Conservation (phyloP, 768 basidiomycete species). For the Collybia sordida region DNA sequence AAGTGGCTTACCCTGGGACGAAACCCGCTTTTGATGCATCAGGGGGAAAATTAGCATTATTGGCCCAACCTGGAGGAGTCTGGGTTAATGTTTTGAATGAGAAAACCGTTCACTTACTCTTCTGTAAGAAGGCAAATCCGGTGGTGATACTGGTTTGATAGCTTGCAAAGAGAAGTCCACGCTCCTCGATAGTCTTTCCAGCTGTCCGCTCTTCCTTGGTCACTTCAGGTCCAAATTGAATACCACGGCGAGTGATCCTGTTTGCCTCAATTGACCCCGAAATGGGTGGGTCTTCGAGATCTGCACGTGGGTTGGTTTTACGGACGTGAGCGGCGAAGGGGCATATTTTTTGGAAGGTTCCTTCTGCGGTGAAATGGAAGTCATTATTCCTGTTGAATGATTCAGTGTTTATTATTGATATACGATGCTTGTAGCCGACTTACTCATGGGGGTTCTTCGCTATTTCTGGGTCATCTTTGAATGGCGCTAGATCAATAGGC, state of each 20-base stretch:
- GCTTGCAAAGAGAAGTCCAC: slow-evolving; percentile 46
- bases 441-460: slow-evolving; percentile 35
- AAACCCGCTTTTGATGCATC: slow-evolving; percentile 21
- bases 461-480: slow-evolving; percentile 38
- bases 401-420: slow-evolving; percentile 6
- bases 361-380: slow-evolving; percentile 37
- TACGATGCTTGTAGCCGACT: slow-evolving; percentile 9
- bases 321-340: slow-evolving; percentile 51
- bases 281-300: slow-evolving; percentile 28
- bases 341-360: slow-evolving; percentile 35
- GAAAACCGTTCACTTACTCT: slow-evolving; percentile 23
- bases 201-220: slow-evolving; percentile 32
- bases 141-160: slow-evolving; percentile 40
- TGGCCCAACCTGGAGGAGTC: slow-evolving; percentile 33
- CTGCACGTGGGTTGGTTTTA: slow-evolving; percentile 46
- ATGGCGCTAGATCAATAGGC: slow-evolving; percentile 44
- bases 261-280: slow-evolving; percentile 20
- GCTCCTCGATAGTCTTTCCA: slow-evolving; percentile 41
- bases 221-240: slow-evolving; percentile 54
- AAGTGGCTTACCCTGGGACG: slow-evolving; percentile 26
- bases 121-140: slow-evolving; percentile 43
- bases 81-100: background rate
- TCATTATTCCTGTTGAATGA: slow-evolving; percentile 34
- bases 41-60: slow-evolving; percentile 34
- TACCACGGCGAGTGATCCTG: slow-evolving; percentile 47